Conservation (phyloP, 176 grass and related monocot genomes). For the Zea luxurians region DNA sequence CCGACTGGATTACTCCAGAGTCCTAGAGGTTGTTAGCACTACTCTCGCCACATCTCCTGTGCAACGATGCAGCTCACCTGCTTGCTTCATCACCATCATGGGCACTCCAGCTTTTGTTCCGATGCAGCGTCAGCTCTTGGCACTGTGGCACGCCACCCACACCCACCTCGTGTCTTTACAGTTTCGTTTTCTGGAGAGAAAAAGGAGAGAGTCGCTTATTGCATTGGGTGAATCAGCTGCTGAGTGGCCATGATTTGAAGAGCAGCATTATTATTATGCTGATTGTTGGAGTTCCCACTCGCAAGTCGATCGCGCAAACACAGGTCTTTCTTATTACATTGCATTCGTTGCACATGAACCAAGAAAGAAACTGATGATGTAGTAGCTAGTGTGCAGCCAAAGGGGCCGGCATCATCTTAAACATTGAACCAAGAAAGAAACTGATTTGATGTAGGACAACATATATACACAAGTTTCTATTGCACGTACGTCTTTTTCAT, state of each 20-base stretch:
- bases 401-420: neutral
- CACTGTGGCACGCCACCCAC: neutral
- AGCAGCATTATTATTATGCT: neutral
- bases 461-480: neutral
- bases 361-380: neutral
- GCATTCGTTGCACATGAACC: conserved; percentile 4
- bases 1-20: conserved; percentile 28
- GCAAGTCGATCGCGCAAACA: neutral
- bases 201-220: conserved; percentile 5
- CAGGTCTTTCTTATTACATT: neutral
- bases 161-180: neutral
- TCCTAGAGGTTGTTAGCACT: neutral
- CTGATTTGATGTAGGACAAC: conserved; percentile 1
- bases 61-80: conserved; percentile 44
- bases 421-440: neutral
- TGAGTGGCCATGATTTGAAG: neutral
- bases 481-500: no score
- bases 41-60: conserved; percentile 10
- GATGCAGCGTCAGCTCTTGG: conserved; percentile 22
- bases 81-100: conserved; percentile 20
- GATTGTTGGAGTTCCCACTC: conserved; percentile 15
- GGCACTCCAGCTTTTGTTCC: conserved; percentile 32
- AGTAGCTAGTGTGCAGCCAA: neutral
- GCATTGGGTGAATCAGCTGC: neutral
- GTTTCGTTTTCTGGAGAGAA: neutral